Percentiles rank a stretch among this genome's conserved stretches.
These are phyloP conservation scores for Tranzscheliella williamsii DNA, from an alignment of 1,284 basidiomycete species.

Conservation along the genomic window DNA sequence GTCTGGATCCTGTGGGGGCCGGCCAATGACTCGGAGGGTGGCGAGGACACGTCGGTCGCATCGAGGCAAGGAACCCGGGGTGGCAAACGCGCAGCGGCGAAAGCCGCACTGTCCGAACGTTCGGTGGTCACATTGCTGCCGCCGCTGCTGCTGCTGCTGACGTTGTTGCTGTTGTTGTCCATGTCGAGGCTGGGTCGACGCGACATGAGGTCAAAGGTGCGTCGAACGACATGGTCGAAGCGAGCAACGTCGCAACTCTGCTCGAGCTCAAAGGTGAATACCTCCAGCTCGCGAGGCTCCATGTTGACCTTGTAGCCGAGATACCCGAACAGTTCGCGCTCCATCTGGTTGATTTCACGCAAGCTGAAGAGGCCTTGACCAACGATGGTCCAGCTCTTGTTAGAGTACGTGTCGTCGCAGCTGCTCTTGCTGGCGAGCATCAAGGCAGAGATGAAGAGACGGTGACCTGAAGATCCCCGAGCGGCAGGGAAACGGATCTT, in stretches of 20 bases:
- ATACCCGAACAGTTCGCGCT: constrained; percentile 60
- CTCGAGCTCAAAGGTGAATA: constrained; percentile 50
- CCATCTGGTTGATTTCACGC: constrained; percentile 61
- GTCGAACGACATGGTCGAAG: constrained; percentile 30
- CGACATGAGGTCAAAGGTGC: constrained; percentile 22
- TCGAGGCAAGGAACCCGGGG: constrained; percentile 17
- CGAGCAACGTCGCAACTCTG: constrained; percentile 24
- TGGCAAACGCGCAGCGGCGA: constrained; percentile 2
- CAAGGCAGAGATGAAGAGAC: constrained; percentile 60
- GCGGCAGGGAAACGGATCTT: constrained; percentile 60
- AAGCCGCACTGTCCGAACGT: background rate
- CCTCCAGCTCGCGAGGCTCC: constrained; percentile 46
- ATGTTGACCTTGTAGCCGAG: constrained; percentile 58
- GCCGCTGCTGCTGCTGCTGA: too few species aligned
- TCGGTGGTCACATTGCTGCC: background rate
- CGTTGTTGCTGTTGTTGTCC: background rate
- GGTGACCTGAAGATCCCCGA: constrained; percentile 59
- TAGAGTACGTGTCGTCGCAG: constrained; percentile 61
- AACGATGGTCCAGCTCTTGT: constrained; percentile 61
- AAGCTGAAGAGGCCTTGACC: constrained; percentile 58
- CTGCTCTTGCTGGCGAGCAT: constrained; percentile 60
- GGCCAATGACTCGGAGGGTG: constrained; percentile 27
- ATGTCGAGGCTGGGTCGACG: constrained; percentile 18
- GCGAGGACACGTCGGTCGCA: constrained; percentile 29
- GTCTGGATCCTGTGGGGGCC: constrained; percentile 18